These are phyloP conservation scores for Penicillium macrosclerotiorum DNA, from an alignment of 495 filamentous ascomycete genomes.

Conservation along the genomic window DNA sequence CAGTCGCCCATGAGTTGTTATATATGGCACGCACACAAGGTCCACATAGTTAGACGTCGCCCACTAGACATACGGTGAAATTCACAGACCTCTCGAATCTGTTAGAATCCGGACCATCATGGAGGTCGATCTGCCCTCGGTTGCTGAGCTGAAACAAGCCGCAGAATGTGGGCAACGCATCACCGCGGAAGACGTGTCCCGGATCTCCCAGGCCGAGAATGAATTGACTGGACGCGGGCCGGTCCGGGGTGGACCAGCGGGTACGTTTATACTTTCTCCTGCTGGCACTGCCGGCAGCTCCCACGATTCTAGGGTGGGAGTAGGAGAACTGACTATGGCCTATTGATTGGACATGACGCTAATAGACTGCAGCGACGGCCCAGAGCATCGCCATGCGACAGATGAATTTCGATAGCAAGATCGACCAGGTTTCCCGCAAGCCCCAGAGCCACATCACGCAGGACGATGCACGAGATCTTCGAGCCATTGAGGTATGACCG, in stretches of 20 bases:
- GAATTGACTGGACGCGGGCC: slow-evolving; percentile 44
- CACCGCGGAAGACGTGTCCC: slow-evolving; percentile 31
- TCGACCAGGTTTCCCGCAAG: slow-evolving; percentile 31
- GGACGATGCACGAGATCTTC: slow-evolving; percentile 33
- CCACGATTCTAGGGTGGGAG: neutral
- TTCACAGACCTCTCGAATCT: neutral
- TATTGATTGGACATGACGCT: too few relatives aligned
- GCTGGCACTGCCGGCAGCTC: neutral
- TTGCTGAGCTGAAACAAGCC: slow-evolving; percentile 34
- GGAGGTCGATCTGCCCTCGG: slow-evolving; percentile 25
- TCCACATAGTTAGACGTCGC: neutral
- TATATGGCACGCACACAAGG: slow-evolving; percentile 11
- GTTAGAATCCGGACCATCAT: slow-evolving; percentile 2
- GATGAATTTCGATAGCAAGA: slow-evolving; percentile 39
- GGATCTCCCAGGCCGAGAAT: slow-evolving; percentile 36
- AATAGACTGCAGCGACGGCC: slow-evolving; percentile 22
- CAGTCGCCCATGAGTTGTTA: slow-evolving; percentile 1
- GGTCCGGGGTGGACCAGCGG: slow-evolving; percentile 56
- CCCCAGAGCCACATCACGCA: slow-evolving; percentile 32
- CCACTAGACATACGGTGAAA: too few relatives aligned
- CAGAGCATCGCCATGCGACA: slow-evolving; percentile 37
- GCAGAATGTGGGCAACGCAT: slow-evolving; percentile 35
- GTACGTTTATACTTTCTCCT: slow-evolving; percentile 26
- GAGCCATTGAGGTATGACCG: slow-evolving; percentile 28
- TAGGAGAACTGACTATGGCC: too few relatives aligned